Base-by-base conservation (phyloP, 805 yeast species). In the Pachysolen tannophilus region DNA sequence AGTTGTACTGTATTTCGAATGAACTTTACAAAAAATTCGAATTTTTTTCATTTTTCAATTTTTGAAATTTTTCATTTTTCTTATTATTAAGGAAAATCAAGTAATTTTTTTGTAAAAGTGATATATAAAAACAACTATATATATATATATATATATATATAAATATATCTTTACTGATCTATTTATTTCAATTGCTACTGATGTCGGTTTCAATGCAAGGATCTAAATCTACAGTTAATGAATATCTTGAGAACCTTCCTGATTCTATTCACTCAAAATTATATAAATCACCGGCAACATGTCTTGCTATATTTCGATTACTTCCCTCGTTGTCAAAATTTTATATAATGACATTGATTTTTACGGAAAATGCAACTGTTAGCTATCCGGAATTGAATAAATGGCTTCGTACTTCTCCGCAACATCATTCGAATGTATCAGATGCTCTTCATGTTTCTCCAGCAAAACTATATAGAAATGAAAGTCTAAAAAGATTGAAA, bases 281-380 rank as follows among this genome's bases (percentile, higher is more conserved):
- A 16, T 92, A 83, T 58, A 79, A 76, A 47, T 75, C 84, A 34
- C 95, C 98, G 2, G 95, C 97, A 9, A 85, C 98, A 37, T 87
- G 97, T 53, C 65, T 92, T 31, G 94, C 98, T 2, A 79, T 92
- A n/a, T 88, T 80, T 55, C 68, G 98, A 43, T 64, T 92, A 40
- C 66, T 92, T 13, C 96, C 98, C 0, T 78, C 88, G 17, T 58
- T 92, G 44, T 95, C 97, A 20, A 88, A 90, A 53, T 82, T 85
- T 56, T 80, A 82, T 49, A 77, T 90, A 33, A 81, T 86, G 86
- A 69, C 88, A 8, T 75, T 88, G 80, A 63, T 94, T 14, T 92
- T 85, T 58, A 75, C 78, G 47, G 92, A 84, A 36, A 72, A 73
- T 33, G 83, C 88, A 13, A 33, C 40, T 1, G 72, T 82, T 9